Percentiles rank a stretch among this genome's conserved stretches.
Evolutionary conservation across 345 rosid species (phyloP).

Genomic region (Dimocarpus longan): DNA sequence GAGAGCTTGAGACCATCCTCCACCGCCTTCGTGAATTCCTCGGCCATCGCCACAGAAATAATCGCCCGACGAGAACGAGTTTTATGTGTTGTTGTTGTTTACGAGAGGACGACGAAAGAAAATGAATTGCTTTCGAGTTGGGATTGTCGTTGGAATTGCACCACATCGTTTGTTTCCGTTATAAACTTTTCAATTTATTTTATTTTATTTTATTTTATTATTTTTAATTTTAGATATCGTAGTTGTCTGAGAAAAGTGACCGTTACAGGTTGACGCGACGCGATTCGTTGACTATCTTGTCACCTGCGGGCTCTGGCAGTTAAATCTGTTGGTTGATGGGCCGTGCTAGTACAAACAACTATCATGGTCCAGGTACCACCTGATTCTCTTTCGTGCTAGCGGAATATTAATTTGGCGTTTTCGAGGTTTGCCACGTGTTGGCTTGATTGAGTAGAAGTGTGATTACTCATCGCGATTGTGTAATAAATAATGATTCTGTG

Average conservation of each 20-base stretch:
- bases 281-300: not conserved
- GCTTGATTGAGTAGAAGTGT: not conserved
- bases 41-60: constrained; percentile 49
- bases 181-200: not conserved
- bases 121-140: constrained; percentile 33
- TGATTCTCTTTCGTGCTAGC: not conserved
- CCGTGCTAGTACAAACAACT: not conserved
- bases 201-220: not conserved
- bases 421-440: not conserved
- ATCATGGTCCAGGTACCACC: not conserved
- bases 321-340: not conserved
- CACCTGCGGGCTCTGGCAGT: constrained; percentile 1
- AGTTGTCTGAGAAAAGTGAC: not conserved
- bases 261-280: not conserved
- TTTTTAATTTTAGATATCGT: not conserved
- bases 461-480: too few relatives aligned
- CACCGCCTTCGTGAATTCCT: constrained; percentile 71
- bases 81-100: not conserved
- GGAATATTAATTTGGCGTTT: not conserved
- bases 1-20: constrained; percentile 86
- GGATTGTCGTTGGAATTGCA: constrained; percentile 27
- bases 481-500: too few relatives aligned
- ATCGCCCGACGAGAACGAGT: not conserved
- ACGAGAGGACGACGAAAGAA: not conserved
- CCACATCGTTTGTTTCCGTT: not conserved